Evolutionary conservation across 2,329 filamentous ascomycete species (phyloP), one percentile per base, ranked within the genome.

Genomic region (Biscogniauxia marginata): DNA sequence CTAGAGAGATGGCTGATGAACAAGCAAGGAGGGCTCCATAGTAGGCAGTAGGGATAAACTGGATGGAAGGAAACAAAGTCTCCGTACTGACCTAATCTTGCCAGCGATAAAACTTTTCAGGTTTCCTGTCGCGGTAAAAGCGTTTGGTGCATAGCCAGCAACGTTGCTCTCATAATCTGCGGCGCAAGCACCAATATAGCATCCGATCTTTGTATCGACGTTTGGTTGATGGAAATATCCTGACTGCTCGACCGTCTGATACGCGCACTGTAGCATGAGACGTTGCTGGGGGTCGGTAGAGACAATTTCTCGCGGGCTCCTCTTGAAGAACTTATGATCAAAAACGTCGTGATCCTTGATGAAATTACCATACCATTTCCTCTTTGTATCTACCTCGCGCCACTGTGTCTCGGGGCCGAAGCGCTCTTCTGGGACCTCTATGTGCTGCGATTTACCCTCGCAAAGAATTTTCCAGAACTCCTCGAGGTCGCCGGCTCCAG

Each of bases 281-380:
- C 72, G 67, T 23, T 73, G 71, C 34, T 69, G 65, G 6, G 72
- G 72, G 51, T 74, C 72, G 56, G 73, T 70, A 3, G 67, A 60
- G 7, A 63, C 63, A 1, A 62, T 64, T 53, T 73, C 71, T 2
- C 62, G 58, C 1, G 65, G 58, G 6, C 54, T 65, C 50, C 66
- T 66, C 47, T 57, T 59, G 61, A 71, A 73, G 56, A 72, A 69
- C 0, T 44, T 20, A 23, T 56, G 47, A 39, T 65, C 63, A 16
- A 65, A 62, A 3, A 18, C 19, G 20, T 68, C 66, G 22, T 48
- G 20, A 24, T 64, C 62, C n/a, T 52, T 47, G 3, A 71, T n/a
- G 34, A 69, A 65, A 54, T 68, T 69, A 21, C 58, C 68, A 39
- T 50, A 68, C 47, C 53, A 62, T 18, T n/a, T n/a, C n/a, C n/a